A percentile compares a stretch with the other conserved stretches of the same genome.
phyloP scores from a whole-genome alignment of 495 filamentous ascomycete genomes.

The Neurospora intermedia region DNA sequence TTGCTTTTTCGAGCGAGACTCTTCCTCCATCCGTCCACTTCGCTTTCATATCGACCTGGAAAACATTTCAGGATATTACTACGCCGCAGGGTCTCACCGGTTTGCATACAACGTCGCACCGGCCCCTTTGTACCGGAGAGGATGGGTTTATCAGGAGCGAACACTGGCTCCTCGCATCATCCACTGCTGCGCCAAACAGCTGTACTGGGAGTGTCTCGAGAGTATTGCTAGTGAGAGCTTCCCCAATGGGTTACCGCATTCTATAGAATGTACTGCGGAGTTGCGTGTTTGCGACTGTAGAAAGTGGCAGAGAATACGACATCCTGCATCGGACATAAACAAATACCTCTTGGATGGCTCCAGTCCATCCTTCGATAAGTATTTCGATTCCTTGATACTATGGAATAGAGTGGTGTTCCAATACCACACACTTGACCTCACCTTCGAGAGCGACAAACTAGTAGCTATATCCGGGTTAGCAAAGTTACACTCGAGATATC shows the following conservation, averaged over 20 bases:
- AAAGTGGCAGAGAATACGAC: not conserved
- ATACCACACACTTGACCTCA: not conserved
- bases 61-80: not conserved
- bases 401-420: rapidly evolving
- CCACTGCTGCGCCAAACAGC: not conserved
- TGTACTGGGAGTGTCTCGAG: conserved; percentile 1
- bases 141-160: conserved; percentile 3
- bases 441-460: not conserved
- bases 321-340: not conserved
- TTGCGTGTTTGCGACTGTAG: rapidly evolving
- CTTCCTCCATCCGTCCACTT: not conserved
- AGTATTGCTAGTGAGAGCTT: not conserved
- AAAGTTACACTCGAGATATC: not conserved
- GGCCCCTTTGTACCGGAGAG: not conserved
- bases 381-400: rapidly evolving
- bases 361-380: rapidly evolving
- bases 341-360: rapidly evolving
- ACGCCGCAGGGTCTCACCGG: not conserved
- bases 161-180: not conserved
- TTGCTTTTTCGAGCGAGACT: not conserved
- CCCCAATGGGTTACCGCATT: not conserved
- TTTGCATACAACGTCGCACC: not conserved
- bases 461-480: not conserved
- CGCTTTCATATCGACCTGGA: not conserved
- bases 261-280: not conserved